Evolutionary conservation across 805 yeast species (phyloP).

Genomic region (Hanseniaspora clermontiae): DNA sequence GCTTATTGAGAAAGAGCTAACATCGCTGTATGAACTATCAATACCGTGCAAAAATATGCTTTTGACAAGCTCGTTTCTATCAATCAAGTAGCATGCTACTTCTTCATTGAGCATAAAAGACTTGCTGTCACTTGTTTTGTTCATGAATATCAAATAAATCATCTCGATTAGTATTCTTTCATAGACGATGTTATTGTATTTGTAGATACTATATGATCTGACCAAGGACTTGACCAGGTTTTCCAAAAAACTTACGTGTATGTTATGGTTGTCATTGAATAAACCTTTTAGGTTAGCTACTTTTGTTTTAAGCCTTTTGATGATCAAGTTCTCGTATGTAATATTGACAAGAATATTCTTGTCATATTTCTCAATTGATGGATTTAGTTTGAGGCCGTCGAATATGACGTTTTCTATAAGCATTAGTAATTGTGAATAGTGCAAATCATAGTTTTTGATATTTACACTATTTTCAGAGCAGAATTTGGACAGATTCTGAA

Average conservation of each 20-base stretch:
- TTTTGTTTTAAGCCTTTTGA: neutral
- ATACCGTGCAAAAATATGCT: neutral
- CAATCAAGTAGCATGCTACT: neutral
- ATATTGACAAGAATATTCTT: conserved; percentile 4
- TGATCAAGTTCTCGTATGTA: neutral
- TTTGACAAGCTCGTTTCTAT: neutral
- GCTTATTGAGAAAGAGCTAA: neutral
- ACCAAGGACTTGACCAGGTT: neutral
- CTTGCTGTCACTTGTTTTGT: neutral
- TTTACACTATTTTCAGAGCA: neutral
- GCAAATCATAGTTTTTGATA: neutral
- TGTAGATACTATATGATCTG: neutral
- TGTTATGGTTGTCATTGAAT: neutral
- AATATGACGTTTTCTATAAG: neutral
- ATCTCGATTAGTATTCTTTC: neutral
- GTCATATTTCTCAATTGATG: neutral
- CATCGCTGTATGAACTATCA: neutral
- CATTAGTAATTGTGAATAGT: neutral
- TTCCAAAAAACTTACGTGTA: neutral
- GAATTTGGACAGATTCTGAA: neutral
- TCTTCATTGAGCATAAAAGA: neutral
- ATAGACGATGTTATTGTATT: conserved; percentile 3
- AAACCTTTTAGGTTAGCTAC: neutral
- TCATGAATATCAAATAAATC: conserved; percentile 1
- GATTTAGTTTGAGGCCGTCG: neutral